Conservation (phyloP, 23 red algal genomes). For the Chondrus crispus region DNA sequence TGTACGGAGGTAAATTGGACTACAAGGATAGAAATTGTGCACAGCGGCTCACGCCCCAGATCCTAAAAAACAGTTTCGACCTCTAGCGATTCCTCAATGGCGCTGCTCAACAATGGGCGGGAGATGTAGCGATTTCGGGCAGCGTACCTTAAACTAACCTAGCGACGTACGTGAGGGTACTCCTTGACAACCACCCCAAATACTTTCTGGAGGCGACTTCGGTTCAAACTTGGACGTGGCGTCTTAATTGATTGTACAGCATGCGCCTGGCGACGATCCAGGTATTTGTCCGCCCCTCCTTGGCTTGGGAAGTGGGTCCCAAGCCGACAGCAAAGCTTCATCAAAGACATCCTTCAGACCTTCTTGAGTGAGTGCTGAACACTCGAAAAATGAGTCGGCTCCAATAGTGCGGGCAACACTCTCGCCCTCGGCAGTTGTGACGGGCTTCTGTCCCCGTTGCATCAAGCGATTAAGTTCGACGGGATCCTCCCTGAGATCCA, state of each 20-base stretch:
- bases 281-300: conserved; percentile 12
- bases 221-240: too few species aligned
- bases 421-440: conserved; percentile 81
- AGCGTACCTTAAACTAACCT: too few species aligned
- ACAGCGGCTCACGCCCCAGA: too few species aligned
- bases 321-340: conserved; percentile 74
- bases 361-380: conserved; percentile 89
- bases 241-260: conserved; percentile 51
- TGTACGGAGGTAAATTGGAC: too few species aligned
- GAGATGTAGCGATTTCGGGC: too few species aligned
- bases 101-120: too few species aligned
- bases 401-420: conserved; percentile 71
- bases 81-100: too few species aligned
- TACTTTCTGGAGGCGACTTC: too few species aligned
- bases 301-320: conserved; percentile 70
- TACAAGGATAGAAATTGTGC: too few species aligned
- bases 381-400: conserved; percentile 84
- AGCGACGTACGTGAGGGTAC: too few species aligned
- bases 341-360: conserved; percentile 98
- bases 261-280: neutral
- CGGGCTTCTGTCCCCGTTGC: conserved; percentile 58
- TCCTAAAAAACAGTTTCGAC: too few species aligned
- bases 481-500: conserved; percentile 82
- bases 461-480: conserved; percentile 71
- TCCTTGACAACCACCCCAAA: too few species aligned